Conservation (phyloP, 1,139 yeast species). For the Saccharomycopsis phalli region DNA sequence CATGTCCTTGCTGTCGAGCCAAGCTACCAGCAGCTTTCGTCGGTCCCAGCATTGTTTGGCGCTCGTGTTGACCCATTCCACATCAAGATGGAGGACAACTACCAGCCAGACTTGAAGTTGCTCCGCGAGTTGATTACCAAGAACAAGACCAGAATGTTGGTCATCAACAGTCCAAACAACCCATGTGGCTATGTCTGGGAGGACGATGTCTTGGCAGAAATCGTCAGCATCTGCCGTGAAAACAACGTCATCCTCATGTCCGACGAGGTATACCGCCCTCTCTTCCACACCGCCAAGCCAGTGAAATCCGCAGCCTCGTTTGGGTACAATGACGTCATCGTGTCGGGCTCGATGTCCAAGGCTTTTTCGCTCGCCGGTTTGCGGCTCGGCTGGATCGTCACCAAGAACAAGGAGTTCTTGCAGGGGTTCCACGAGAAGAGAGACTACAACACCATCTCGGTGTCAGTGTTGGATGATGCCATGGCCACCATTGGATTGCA, state of each 20-base stretch:
- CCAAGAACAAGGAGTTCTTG: constrained; percentile 29
- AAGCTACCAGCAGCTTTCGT: constrained; percentile 42
- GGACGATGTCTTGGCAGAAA: constrained; percentile 28
- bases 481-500: constrained; percentile 38
- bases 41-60: constrained; percentile 44
- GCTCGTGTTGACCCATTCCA: constrained; percentile 34
- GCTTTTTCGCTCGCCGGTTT: constrained; percentile 50
- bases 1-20: constrained; percentile 45
- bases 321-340: constrained; percentile 37
- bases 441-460: constrained; percentile 46
- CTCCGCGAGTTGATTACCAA: constrained; percentile 28
- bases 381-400: constrained; percentile 46
- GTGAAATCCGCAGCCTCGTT: constrained; percentile 32
- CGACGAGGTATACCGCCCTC: constrained; percentile 52
- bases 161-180: constrained; percentile 47
- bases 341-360: constrained; percentile 47
- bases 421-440: constrained; percentile 34
- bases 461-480: constrained; percentile 42
- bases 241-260: constrained; percentile 34
- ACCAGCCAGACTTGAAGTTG: constrained; percentile 31
- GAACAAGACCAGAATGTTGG: constrained; percentile 38
- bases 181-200: constrained; percentile 45
- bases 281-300: constrained; percentile 34
- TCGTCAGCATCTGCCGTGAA: constrained; percentile 34
- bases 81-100: constrained; percentile 30